These are phyloP conservation scores for Glycine tomentella DNA, from an alignment of 306 rosid genomes.

Conservation along the genomic window DNA sequence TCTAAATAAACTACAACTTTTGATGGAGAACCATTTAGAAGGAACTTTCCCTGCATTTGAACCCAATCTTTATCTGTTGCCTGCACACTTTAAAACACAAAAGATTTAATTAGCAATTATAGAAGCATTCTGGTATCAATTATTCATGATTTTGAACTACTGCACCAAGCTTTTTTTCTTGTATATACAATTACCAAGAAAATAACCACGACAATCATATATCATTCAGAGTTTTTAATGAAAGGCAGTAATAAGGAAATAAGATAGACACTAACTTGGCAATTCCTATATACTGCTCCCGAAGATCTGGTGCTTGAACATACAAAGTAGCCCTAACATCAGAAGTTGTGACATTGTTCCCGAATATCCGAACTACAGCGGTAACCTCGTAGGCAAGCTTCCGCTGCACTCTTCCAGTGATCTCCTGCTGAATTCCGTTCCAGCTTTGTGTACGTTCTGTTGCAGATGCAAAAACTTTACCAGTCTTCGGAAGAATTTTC, in stretches of 20 bases:
- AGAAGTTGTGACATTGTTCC: slow-evolving; percentile 75
- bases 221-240: background rate
- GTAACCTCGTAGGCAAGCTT: slow-evolving; percentile 83
- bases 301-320: slow-evolving; percentile 75
- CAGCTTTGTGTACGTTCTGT: slow-evolving; percentile 85
- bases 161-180: background rate
- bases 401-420: slow-evolving; percentile 84
- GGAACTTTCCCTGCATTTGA: slow-evolving; percentile 88
- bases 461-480: slow-evolving; percentile 81
- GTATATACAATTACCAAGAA: no score
- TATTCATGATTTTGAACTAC: background rate
- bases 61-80: slow-evolving; percentile 93
- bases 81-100: slow-evolving; percentile 71
- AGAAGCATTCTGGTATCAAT: slow-evolving; percentile 4
- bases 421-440: slow-evolving; percentile 96
- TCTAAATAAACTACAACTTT: slow-evolving; percentile 81
- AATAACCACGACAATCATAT: no score
- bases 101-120: slow-evolving; percentile 6
- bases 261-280: slow-evolving; percentile 67
- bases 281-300: slow-evolving; percentile 89
- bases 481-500: slow-evolving; percentile 72
- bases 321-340: slow-evolving; percentile 81
- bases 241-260: slow-evolving; percentile 6
- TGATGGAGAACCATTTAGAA: slow-evolving; percentile 80
- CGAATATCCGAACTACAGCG: slow-evolving; percentile 77